Percentiles rank a stretch among this genome's conserved stretches.
Evolutionary conservation across 2,329 filamentous ascomycete species (phyloP).

Genomic region (Microcyclosporella mali): DNA sequence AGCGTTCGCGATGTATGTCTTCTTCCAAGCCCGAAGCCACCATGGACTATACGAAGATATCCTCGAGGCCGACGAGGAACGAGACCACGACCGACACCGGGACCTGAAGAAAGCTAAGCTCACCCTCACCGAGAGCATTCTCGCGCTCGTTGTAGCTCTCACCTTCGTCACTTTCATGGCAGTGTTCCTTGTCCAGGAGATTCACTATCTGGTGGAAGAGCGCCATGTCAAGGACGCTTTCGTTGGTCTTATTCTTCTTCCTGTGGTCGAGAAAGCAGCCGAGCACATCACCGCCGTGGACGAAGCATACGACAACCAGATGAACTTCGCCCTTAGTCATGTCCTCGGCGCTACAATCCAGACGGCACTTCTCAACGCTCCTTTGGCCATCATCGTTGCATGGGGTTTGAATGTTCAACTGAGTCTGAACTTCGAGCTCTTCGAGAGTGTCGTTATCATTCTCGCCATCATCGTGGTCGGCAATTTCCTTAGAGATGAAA

Average conservation of each 20-base stretch:
- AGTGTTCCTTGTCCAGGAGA: constrained; percentile 69
- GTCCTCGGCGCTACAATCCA: constrained; percentile 83
- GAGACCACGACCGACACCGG: constrained; percentile 57
- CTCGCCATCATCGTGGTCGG: constrained; percentile 64
- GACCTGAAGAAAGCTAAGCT: constrained; percentile 61
- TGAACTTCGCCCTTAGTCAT: constrained; percentile 76
- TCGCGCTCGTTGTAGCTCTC: constrained; percentile 61
- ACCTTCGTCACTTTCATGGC: constrained; percentile 68
- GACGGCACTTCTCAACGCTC: constrained; percentile 81
- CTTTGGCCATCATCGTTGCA: constrained; percentile 73
- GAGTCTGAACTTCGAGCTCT: constrained; percentile 78
- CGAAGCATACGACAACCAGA: constrained; percentile 72
- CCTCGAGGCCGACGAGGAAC: constrained; percentile 63
- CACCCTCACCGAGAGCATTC: constrained; percentile 64
- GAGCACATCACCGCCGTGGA: constrained; percentile 80
- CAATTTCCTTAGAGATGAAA: constrained; percentile 79
- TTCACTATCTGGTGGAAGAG: constrained; percentile 53
- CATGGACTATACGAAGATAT: constrained; percentile 72
- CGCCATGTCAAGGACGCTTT: constrained; percentile 51
- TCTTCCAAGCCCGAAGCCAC: constrained; percentile 69
- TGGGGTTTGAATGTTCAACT: constrained; percentile 67
- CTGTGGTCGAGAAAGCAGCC: constrained; percentile 76
- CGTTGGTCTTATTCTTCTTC: constrained; percentile 68
- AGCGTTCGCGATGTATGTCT: constrained; percentile 57
- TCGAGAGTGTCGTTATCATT: constrained; percentile 75